Percentiles rank a stretch among this genome's conserved stretches.
These are phyloP conservation scores for Epichloe elymi DNA, from an alignment of 2,329 filamentous ascomycete genomes.

Conservation along the genomic window DNA sequence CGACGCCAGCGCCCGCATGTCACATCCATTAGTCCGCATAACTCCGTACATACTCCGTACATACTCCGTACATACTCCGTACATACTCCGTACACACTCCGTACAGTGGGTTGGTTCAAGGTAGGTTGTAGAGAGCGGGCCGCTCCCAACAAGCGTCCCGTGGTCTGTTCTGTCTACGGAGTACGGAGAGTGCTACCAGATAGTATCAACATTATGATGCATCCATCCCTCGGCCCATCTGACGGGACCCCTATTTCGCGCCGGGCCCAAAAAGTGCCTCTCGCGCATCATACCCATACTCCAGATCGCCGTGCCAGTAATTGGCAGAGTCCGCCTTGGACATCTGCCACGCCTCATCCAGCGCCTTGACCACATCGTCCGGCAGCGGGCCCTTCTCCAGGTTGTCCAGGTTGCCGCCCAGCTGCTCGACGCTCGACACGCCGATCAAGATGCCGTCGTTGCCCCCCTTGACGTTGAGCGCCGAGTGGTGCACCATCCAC, in stretches of 20 bases:
- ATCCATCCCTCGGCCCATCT: not conserved
- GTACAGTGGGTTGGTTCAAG: no score
- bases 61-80: no score
- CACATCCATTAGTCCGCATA: no score
- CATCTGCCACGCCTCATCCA: conserved; percentile 69
- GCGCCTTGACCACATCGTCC: conserved; percentile 57
- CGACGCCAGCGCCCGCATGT: no score
- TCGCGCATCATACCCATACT: conserved; percentile 53
- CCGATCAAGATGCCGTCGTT: conserved; percentile 50
- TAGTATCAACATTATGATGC: no score
- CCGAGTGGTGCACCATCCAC: conserved; percentile 61
- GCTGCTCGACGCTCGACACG: conserved; percentile 42
- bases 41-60: no score
- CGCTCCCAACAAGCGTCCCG: no score
- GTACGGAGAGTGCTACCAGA: no score
- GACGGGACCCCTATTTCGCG: conserved; percentile 21
- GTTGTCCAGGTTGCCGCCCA: conserved; percentile 42
- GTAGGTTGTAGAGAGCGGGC: no score
- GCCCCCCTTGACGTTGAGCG: conserved; percentile 35
- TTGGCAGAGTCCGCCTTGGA: conserved; percentile 42
- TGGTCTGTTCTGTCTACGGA: no score
- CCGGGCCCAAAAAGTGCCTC: conserved; percentile 41
- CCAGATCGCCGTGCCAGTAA: conserved; percentile 48
- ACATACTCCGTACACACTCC: no score
- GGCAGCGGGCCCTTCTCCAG: conserved; percentile 61